Conservation (phyloP, 805 yeast genomes). For the Candida piceae region DNA sequence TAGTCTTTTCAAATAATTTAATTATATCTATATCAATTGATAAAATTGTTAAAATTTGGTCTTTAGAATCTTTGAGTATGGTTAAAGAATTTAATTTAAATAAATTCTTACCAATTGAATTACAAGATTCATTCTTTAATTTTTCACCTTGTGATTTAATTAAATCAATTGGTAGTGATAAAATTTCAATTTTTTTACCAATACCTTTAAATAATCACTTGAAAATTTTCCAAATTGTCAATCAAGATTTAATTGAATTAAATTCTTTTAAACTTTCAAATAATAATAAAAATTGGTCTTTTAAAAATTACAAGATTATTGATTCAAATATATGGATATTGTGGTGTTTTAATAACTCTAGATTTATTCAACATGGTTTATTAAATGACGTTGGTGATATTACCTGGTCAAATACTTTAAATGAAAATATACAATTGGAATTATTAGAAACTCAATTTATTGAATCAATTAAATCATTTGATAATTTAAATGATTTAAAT, state of each 20-base stretch:
- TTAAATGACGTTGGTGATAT: conserved; percentile 1
- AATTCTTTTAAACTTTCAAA: conserved; percentile 13
- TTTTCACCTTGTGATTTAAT: conserved; percentile 17
- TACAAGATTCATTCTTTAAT: conserved; percentile 15
- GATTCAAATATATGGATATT: conserved; percentile 20
- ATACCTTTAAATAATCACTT: conserved; percentile 18
- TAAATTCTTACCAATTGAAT: conserved; percentile 18
- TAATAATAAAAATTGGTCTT: conserved; percentile 20
- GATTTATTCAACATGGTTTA: conserved; percentile 18
- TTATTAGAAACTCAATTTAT: conserved; percentile 8
- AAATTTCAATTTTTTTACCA: conserved; percentile 23
- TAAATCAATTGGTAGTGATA: conserved; percentile 6
- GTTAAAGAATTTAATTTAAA: conserved; percentile 19
- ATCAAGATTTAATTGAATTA: conserved; percentile 5
- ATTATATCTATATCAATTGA: conserved; percentile 47
- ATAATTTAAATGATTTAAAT: conserved; percentile 13
- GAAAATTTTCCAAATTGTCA: conserved; percentile 18
- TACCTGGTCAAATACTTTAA: conserved; percentile 13
- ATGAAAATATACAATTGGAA: no score
- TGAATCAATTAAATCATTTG: conserved; percentile 6
- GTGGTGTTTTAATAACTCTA: conserved; percentile 22
- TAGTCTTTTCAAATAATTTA: conserved; percentile 7
- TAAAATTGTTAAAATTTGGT: conserved; percentile 57
- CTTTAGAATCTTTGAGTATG: conserved; percentile 32
- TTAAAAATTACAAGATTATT: conserved; percentile 21